A percentile compares a stretch with the other conserved stretches of the same genome.
phyloP scores from a whole-genome alignment of 441 rosid genomes.

The Francoa sonchifolia region DNA sequence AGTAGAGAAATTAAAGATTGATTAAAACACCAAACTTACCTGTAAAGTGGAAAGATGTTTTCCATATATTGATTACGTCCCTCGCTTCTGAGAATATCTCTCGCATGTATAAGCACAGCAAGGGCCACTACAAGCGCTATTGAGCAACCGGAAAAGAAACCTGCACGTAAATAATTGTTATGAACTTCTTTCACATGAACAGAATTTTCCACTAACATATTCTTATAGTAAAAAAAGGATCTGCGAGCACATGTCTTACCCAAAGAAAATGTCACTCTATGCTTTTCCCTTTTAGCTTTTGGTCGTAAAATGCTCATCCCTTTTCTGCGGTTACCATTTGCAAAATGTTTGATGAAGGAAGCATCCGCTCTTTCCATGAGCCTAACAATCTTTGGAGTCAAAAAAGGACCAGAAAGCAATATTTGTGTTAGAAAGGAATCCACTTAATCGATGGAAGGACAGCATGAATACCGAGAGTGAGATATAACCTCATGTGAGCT shows the following conservation, averaged over 20 bases:
- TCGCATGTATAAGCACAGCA: conserved; percentile 35
- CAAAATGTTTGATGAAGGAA: conserved; percentile 51
- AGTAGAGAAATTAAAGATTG: too few relatives aligned
- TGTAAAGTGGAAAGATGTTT: conserved; percentile 69
- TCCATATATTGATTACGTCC: conserved; percentile 50
- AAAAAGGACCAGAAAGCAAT: not conserved
- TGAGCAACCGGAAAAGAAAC: conserved; percentile 57
- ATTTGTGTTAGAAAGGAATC: not conserved
- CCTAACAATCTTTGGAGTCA: conserved; percentile 28
- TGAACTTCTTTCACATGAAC: too few relatives aligned
- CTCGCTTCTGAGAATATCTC: conserved; percentile 30
- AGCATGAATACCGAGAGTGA: not conserved
- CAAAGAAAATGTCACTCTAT: conserved; percentile 43
- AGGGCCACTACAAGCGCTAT: conserved; percentile 46
- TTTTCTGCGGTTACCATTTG: conserved; percentile 59
- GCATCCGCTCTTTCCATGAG: conserved; percentile 53
- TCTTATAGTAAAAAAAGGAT: too few relatives aligned
- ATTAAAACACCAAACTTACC: conserved; percentile 26
- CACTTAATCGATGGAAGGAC: not conserved
- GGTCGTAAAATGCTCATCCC: conserved; percentile 55
- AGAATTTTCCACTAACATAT: too few relatives aligned
- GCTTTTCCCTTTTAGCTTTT: conserved; percentile 44
- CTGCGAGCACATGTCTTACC: conserved; percentile 18
- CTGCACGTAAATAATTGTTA: conserved; percentile 17
- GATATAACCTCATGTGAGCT: conserved; percentile 49